Base-by-base conservation (phyloP, 176 grass and related monocot genomes). In the Bolboschoenus planiculmis region DNA sequence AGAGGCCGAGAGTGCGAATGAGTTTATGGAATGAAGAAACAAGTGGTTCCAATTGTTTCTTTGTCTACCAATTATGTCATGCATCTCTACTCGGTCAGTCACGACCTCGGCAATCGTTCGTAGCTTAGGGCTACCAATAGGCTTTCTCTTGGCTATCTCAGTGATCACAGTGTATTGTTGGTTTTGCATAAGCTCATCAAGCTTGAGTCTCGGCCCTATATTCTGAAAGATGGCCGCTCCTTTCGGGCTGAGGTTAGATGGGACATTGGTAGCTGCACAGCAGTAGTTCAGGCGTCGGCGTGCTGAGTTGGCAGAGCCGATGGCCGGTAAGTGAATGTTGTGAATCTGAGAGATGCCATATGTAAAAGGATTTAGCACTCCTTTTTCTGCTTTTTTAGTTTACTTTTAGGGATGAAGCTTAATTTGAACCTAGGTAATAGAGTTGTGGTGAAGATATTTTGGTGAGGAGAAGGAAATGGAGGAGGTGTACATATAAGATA, bases 11-110 rank as follows among this genome's bases (percentile, higher is more conserved):
- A 83, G 80, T 3, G 79, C 51, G 2, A 87, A 75, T 4, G 85
- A 83, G 55, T 87, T 87, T 68, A 87, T 48, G 27, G 70, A 83
- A 67, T 78, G 53, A 29, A 83, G 70, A 62, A 87, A 83, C 23
- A 83, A 26, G 56, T 87, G 85, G 55, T 87, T 87, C 85, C 80
- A 87, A 15, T 87, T 83, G 67, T 87, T 78, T 9, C 85, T 47
- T 82, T 87, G 85, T 16, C 5, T 21, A 37, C 85, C 80, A 53
- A 87, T 87, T 81, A 87, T 83, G 18, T 59, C 43, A 37, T 87
- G 85, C 85, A 87, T 87, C 85, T 87, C 85, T 2, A 54, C 80
- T 1, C 85, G 23, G 14, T 87, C 85, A 4, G 85, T 68, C 11
- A 83, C 71, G 0, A 80, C 53, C 3, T 42, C 80, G 3, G 58